Percentiles rank a stretch among this genome's conserved stretches.
These are phyloP conservation scores for Wallacemonas rigidus DNA, from an alignment of 208 protist species.

Conservation along the genomic window DNA sequence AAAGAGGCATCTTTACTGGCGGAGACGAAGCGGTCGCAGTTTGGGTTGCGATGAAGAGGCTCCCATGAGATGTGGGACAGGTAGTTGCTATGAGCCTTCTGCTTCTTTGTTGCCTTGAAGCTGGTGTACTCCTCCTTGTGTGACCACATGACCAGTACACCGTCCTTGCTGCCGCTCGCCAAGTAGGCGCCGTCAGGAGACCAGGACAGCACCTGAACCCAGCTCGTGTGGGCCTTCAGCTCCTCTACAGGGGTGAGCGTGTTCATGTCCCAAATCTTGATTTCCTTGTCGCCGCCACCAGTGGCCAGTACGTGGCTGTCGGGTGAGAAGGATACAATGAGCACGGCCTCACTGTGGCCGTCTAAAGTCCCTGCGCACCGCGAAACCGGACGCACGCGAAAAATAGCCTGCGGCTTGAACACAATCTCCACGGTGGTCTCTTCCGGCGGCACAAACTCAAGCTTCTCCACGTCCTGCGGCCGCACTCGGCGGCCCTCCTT, in stretches of 20 bases:
- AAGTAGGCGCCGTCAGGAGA: conserved; percentile 94
- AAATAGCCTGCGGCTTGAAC: conserved; percentile 97
- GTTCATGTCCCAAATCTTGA: conserved; percentile 98
- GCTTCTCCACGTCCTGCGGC: conserved; percentile 75
- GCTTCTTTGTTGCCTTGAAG: conserved; percentile 68
- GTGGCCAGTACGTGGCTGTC: conserved; percentile 94
- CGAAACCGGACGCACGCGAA: conserved; percentile 95
- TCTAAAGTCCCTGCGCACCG: conserved; percentile 92
- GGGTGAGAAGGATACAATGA: conserved; percentile 94
- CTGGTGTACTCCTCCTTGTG: conserved; percentile 71
- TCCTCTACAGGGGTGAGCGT: conserved; percentile 94
- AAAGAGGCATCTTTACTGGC: conserved; percentile 93
- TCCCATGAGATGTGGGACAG: conserved; percentile 97
- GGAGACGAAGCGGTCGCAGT: conserved; percentile 87
- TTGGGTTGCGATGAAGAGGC: conserved; percentile 91
- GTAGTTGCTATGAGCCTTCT: conserved; percentile 95
- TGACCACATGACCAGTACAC: conserved; percentile 93
- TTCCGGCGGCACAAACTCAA: conserved; percentile 76
- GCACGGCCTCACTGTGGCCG: conserved; percentile 95
- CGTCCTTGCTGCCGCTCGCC: conserved; percentile 95
- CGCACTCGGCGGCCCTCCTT: conserved; percentile 84
- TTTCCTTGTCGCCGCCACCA: conserved; percentile 95
- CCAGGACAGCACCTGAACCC: conserved; percentile 97
- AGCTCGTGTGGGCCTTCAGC: conserved; percentile 92
- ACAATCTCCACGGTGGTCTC: conserved; percentile 88